Conservation (phyloP, 2,329 filamentous ascomycete species). For the Colletotrichum acutatum region DNA sequence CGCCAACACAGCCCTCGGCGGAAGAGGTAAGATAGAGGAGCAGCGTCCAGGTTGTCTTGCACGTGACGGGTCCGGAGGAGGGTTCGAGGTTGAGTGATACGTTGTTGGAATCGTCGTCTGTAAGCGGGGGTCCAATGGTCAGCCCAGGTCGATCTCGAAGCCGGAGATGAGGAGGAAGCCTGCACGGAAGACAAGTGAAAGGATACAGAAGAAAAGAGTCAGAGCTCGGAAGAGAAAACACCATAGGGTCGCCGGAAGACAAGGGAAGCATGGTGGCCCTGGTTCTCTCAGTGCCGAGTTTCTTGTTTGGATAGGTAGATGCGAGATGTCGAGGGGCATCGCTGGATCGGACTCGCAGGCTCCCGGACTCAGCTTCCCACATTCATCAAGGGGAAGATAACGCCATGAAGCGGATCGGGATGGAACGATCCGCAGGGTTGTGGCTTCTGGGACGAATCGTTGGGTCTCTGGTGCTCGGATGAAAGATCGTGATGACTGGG, state of each 20-base stretch:
- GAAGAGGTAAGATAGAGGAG: conserved; percentile 84
- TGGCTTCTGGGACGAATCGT: conserved; percentile 17
- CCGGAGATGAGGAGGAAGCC: conserved; percentile 14
- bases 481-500: conserved; percentile 1
- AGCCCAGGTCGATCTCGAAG: conserved; percentile 17
- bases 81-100: conserved; percentile 52
- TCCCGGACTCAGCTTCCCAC: conserved; percentile 11
- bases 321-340: conserved; percentile 19
- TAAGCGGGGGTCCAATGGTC: conserved; percentile 18
- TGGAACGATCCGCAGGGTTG: conserved; percentile 29
- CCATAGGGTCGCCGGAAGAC: neutral
- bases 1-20: conserved; percentile 74
- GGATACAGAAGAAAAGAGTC: conserved; percentile 10
- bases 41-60: conserved; percentile 89
- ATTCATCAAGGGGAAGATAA: conserved; percentile 14
- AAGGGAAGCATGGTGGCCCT: neutral
- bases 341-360: conserved; percentile 22
- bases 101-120: conserved; percentile 89
- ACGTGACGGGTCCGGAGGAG: conserved; percentile 50
- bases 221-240: conserved; percentile 1
- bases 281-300: conserved; percentile 3
- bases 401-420: conserved; percentile 19
- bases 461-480: conserved; percentile 8
- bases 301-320: neutral
- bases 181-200: conserved; percentile 32